Base-by-base conservation (phyloP, 1,139 yeast species). In the Lodderomyces margitis region DNA sequence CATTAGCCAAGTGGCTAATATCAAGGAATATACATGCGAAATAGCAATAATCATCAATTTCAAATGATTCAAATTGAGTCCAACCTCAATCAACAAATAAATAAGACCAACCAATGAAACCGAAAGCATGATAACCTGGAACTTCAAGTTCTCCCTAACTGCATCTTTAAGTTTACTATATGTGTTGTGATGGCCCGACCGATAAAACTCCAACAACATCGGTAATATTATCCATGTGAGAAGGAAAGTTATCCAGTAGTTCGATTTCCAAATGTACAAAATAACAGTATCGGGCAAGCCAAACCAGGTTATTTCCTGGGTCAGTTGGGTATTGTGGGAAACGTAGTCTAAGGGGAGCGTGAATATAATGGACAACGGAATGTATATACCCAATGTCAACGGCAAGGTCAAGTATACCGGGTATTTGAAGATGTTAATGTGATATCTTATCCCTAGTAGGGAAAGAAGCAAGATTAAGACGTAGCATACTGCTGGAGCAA, bases 1-100 rank as follows among this genome's bases (percentile, higher is more conserved):
- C 86, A 87, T 81, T 42, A 87, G 66, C 94, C 94, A 87, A 23
- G 86, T 69, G 1, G 94, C 91, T 36, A 87, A 58, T 2, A 83
- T 70, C 55, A 87, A 70, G 0, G 95, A 78, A 58, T 87, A 87
- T n/a, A 86, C 80, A 58, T 87, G 94, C 1, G 94, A 79, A 21
- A 86, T 56, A 0, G 94, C 92, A 49, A 87, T 84, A 12, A 84
- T 72, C 65, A 87, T 73, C 38, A 83, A 72, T 57, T 83, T 84
- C 55, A 87, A 64, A 37, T 83, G 78, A 37, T 61, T 59, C 44
- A 80, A 63, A 3, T 78, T 69, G 38, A 86, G 68, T 3, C 91
- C 88, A 8, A 78, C 75, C 44, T 78, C 81, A 12, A 83, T 51
- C 31, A 82, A 62, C 47, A 84, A 70, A 56, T 87, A 87, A 3